phyloP scores from a whole-genome alignment of 116 monocot genomes.

The Posidonia oceanica region DNA sequence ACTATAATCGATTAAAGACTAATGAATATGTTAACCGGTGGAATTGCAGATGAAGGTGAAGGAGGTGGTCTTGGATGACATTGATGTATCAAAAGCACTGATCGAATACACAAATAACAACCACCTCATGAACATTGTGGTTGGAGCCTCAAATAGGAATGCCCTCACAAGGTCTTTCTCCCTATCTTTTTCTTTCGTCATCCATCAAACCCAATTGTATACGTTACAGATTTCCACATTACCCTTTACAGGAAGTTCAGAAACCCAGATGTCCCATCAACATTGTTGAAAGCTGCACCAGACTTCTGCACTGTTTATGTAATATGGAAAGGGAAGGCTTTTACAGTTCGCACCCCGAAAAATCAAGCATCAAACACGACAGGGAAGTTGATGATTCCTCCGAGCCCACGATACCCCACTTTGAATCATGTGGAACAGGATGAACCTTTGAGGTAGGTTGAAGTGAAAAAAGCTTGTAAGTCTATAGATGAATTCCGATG shows the following conservation, averaged over 20 bases:
- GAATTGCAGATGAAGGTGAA: slow-evolving; percentile 35
- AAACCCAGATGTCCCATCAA: slow-evolving; percentile 56
- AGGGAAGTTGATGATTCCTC: slow-evolving; percentile 1
- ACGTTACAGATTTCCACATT: too few species aligned
- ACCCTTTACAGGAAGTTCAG: slow-evolving; percentile 55
- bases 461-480: neutral
- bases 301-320: slow-evolving; percentile 75
- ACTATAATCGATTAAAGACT: neutral
- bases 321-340: slow-evolving; percentile 58
- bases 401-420: neutral
- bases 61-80: slow-evolving; percentile 42
- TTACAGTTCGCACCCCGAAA: slow-evolving; percentile 40
- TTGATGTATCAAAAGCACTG: slow-evolving; percentile 40
- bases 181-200: neutral
- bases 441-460: slow-evolving; percentile 24
- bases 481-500: too few species aligned
- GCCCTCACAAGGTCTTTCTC: slow-evolving; percentile 9
- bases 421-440: slow-evolving; percentile 15
- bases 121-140: slow-evolving; percentile 35
- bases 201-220: neutral
- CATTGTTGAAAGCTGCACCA: slow-evolving; percentile 52
- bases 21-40: neutral
- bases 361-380: slow-evolving; percentile 15
- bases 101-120: slow-evolving; percentile 31
- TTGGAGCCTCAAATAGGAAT: slow-evolving; percentile 46